Percentiles rank a stretch among this genome's conserved stretches.
Conservation (phyloP, 1,284 basidiomycete species). For the Stygiomarasmius scandens region DNA sequence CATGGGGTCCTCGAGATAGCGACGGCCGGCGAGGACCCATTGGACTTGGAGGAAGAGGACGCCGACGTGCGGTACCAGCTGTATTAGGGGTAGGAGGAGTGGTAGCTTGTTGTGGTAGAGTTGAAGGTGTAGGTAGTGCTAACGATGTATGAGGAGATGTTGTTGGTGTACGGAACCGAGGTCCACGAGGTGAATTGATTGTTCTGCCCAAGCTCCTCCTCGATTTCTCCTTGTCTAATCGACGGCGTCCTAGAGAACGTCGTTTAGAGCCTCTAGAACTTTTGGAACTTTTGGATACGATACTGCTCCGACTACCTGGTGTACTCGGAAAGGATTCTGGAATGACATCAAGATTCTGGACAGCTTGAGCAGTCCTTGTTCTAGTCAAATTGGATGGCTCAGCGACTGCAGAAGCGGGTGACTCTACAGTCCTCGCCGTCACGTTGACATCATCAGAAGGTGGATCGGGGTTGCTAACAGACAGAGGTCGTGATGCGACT, state of each 20-base stretch:
- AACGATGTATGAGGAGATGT: background rate
- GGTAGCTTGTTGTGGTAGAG: too few relatives aligned
- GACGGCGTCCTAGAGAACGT: background rate
- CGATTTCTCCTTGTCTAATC: background rate
- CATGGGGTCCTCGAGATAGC: background rate
- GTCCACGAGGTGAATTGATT: background rate
- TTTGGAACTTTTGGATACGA: background rate
- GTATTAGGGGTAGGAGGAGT: background rate
- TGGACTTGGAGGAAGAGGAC: background rate
- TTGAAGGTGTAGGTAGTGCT: too few relatives aligned
- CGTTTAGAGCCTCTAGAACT: background rate
- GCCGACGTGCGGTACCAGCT: background rate
- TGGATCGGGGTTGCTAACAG: too few relatives aligned
- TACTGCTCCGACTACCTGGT: background rate
- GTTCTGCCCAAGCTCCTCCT: background rate
- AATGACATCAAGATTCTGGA: background rate
- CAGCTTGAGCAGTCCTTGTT: background rate
- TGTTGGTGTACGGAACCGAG: background rate
- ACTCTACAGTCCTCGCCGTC: too few relatives aligned
- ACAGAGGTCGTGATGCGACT: too few relatives aligned
- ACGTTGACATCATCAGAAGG: too few relatives aligned
- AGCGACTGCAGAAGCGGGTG: too few relatives aligned
- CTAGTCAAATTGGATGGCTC: background rate
- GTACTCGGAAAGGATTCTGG: background rate
- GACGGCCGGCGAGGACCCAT: background rate